phyloP scores from a whole-genome alignment of 1,284 basidiomycete species.

The Pascua sp. region DNA sequence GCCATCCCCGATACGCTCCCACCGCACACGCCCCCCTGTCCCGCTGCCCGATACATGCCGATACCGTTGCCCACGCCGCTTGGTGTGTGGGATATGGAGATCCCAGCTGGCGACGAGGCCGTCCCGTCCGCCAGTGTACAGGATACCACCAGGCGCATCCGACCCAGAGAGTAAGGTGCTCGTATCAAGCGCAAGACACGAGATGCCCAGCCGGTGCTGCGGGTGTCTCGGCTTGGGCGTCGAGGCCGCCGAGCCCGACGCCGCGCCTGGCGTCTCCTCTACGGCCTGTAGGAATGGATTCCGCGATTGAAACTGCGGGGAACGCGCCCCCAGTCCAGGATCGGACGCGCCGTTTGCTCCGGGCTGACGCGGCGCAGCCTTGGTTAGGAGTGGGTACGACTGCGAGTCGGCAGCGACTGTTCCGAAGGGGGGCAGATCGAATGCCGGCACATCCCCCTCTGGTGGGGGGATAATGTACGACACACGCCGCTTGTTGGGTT shows the following conservation, averaged over 20 bases:
- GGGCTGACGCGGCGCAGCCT: slow-evolving; percentile 7
- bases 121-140: slow-evolving; percentile 91
- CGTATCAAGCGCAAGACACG: slow-evolving; percentile 78
- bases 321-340: no score
- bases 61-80: slow-evolving; percentile 50
- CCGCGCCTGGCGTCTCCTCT: neutral
- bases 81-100: slow-evolving; percentile 64
- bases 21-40: slow-evolving; percentile 29
- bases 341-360: no score
- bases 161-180: slow-evolving; percentile 68
- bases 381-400: slow-evolving; percentile 62
- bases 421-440: slow-evolving; percentile 67
- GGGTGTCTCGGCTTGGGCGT: slow-evolving; percentile 54
- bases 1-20: slow-evolving; percentile 43
- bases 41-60: slow-evolving; percentile 26
- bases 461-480: slow-evolving; percentile 83
- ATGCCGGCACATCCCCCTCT: slow-evolving; percentile 52
- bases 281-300: no score
- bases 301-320: no score
- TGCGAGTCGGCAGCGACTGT: slow-evolving; percentile 47
- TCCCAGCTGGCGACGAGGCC: slow-evolving; percentile 92
- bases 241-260: neutral
- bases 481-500: slow-evolving; percentile 55
- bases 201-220: slow-evolving; percentile 79
- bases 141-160: slow-evolving; percentile 73